These are phyloP conservation scores for Skeletonema marinoi DNA, from an alignment of 108 stramenopile species.

Conservation along the genomic window DNA sequence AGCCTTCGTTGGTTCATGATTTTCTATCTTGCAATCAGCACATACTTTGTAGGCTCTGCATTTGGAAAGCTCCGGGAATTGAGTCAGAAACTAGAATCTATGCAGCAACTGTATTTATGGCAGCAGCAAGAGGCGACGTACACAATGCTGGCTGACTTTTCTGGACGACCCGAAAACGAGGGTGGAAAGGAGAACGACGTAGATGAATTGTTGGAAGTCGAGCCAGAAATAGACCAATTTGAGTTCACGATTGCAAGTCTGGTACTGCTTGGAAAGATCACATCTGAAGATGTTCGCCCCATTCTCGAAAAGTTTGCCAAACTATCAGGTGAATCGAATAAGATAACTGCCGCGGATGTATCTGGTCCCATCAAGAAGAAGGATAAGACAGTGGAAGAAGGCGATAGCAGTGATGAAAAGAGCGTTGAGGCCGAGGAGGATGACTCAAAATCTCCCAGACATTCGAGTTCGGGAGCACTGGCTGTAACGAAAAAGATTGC, in stretches of 20 bases:
- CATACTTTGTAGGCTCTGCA: conserved; percentile 46
- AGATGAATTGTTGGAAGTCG: not conserved
- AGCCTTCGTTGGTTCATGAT: conserved; percentile 52
- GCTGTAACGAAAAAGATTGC: conserved; percentile 20
- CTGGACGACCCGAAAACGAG: conserved; percentile 10
- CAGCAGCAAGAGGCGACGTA: conserved; percentile 49
- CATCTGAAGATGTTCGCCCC: conserved; percentile 42
- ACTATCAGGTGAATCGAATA: conserved; percentile 40
- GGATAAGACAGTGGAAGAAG: not conserved
- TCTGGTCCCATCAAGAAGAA: conserved; percentile 24
- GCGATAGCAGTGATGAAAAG: not conserved
- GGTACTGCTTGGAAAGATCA: conserved; percentile 50
- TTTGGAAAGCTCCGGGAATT: conserved; percentile 44
- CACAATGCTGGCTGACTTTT: conserved; percentile 23
- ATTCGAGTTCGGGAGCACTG: not conserved
- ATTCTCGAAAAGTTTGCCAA: conserved; percentile 64
- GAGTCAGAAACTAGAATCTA: conserved; percentile 21
- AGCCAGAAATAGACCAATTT: conserved; percentile 51
- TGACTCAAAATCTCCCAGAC: not conserved
- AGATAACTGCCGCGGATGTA: conserved; percentile 25
- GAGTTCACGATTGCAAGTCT: conserved; percentile 63
- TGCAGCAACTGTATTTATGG: conserved; percentile 50
- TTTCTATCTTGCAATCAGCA: conserved; percentile 50
- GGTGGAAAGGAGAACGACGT: not conserved
- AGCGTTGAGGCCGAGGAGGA: not conserved